A percentile compares a stretch with the other conserved stretches of the same genome.
Evolutionary conservation across 176 grass and related monocot genomes (phyloP).

Genomic region (Musa troglodytarum): DNA sequence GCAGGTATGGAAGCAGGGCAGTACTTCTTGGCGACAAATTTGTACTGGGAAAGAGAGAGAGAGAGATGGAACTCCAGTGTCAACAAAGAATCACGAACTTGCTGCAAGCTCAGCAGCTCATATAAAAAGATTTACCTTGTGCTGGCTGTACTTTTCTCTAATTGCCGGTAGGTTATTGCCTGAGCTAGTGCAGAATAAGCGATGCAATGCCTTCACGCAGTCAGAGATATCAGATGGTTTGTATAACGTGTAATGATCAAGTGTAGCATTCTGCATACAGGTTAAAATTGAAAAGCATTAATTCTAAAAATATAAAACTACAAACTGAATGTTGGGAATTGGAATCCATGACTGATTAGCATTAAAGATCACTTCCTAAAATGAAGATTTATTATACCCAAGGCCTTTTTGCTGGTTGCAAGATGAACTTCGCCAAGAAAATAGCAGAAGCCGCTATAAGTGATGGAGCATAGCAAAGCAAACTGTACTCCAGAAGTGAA

Average conservation of each 20-base stretch:
- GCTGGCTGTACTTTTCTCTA: slow-evolving; percentile 96
- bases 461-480: slow-evolving; percentile 73
- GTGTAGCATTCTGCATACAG: slow-evolving; percentile 62
- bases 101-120: too few relatives aligned
- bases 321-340: not conserved
- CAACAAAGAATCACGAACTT: not conserved
- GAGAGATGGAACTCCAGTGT: not conserved
- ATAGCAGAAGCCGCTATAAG: slow-evolving; percentile 68
- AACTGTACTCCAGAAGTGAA: slow-evolving; percentile 82
- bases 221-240: slow-evolving; percentile 56
- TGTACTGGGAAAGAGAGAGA: slow-evolving; percentile 47
- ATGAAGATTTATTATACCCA: slow-evolving; percentile 41
- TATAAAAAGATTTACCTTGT: slow-evolving; percentile 46
- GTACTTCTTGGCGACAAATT: slow-evolving; percentile 73
- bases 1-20: slow-evolving; percentile 50
- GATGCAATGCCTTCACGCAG: slow-evolving; percentile 58
- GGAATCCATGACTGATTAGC: too few relatives aligned
- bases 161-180: slow-evolving; percentile 87
- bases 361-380: too few relatives aligned
- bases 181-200: slow-evolving; percentile 49
- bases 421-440: slow-evolving; percentile 86
- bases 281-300: not conserved
- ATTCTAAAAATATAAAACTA: not conserved
- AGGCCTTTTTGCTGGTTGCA: slow-evolving; percentile 70
- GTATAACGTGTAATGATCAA: slow-evolving; percentile 75